Evolutionary conservation across 192 early-diverging fungal species (phyloP).

Genomic region (Gonapodya sp.): DNA sequence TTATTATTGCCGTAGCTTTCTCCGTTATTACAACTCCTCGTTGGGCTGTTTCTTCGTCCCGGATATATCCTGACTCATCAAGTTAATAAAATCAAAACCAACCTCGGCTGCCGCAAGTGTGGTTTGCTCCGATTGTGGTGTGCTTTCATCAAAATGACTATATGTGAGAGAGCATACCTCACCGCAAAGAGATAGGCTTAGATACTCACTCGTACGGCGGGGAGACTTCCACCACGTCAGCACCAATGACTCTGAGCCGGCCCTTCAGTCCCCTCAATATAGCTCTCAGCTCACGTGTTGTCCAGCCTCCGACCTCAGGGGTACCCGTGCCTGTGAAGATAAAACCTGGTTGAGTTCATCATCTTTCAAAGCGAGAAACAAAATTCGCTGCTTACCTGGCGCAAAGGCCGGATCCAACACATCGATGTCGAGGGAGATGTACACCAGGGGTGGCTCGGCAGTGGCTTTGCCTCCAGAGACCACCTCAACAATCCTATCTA

Average conservation of each 20-base stretch:
- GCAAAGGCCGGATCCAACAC: constrained; percentile 30
- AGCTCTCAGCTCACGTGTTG: constrained; percentile 25
- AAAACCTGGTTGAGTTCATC: too few species aligned
- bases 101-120: not conserved
- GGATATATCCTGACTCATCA: not conserved
- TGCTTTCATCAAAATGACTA: too few species aligned
- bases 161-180: too few species aligned
- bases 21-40: too few species aligned
- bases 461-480: constrained; percentile 11
- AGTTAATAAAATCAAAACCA: not conserved
- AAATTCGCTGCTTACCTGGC: not conserved
- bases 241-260: constrained; percentile 24
- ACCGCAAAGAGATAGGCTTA: not conserved
- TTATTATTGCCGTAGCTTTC: too few species aligned
- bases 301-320: constrained; percentile 29
- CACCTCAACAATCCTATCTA: constrained; percentile 23
- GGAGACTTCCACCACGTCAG: constrained; percentile 28
- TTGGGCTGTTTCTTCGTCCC: not conserved
- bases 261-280: constrained; percentile 27
- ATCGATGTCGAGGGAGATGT: constrained; percentile 33
- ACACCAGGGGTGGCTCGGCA: constrained; percentile 18
- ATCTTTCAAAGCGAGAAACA: too few species aligned
- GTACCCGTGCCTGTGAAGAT: constrained; percentile 23
- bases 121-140: not conserved
- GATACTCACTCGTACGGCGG: not conserved